Percentiles rank a stretch among this genome's conserved stretches.
Evolutionary conservation across 2,329 filamentous ascomycete genomes (phyloP).

Genomic region (Metarhizium brunneum): DNA sequence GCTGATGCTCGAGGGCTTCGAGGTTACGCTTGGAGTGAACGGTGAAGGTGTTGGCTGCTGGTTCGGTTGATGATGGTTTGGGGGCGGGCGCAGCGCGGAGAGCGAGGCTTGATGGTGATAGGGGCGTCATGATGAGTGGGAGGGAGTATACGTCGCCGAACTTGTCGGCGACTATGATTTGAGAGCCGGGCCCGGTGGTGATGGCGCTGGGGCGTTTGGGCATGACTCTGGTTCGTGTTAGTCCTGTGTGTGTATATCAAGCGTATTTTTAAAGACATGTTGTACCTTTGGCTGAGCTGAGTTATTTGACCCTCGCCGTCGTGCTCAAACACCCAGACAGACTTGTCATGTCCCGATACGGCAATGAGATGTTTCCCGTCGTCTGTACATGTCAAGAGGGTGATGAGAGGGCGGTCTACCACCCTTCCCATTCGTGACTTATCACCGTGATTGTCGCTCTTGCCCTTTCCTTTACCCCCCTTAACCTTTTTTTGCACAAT

Average conservation of each 20-base stretch:
- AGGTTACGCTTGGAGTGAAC: slow-evolving; percentile 58
- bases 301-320: slow-evolving; percentile 50
- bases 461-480: slow-evolving; percentile 18
- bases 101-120: slow-evolving; percentile 7
- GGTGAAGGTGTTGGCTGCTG: slow-evolving; percentile 47
- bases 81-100: slow-evolving; percentile 10
- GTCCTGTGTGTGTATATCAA: neutral
- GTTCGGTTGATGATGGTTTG: slow-evolving; percentile 26
- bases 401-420: slow-evolving; percentile 55
- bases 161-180: slow-evolving; percentile 82
- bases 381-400: slow-evolving; percentile 54
- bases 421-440: slow-evolving; percentile 17
- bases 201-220: slow-evolving; percentile 82
- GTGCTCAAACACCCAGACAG: slow-evolving; percentile 71
- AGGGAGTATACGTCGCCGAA: slow-evolving; percentile 93
- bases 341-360: slow-evolving; percentile 87
- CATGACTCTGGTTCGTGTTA: slow-evolving; percentile 51
- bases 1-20: slow-evolving; percentile 49
- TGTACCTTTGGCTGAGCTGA: slow-evolving; percentile 63
- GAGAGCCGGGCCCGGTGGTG: slow-evolving; percentile 57
- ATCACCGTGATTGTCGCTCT: slow-evolving; percentile 15
- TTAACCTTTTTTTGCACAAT: slow-evolving; percentile 5
- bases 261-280: neutral
- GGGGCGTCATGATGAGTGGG: slow-evolving; percentile 43
- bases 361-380: slow-evolving; percentile 62